These are phyloP conservation scores for Parmales sp. DNA, from an alignment of 108 stramenopile genomes.

Conservation along the genomic window DNA sequence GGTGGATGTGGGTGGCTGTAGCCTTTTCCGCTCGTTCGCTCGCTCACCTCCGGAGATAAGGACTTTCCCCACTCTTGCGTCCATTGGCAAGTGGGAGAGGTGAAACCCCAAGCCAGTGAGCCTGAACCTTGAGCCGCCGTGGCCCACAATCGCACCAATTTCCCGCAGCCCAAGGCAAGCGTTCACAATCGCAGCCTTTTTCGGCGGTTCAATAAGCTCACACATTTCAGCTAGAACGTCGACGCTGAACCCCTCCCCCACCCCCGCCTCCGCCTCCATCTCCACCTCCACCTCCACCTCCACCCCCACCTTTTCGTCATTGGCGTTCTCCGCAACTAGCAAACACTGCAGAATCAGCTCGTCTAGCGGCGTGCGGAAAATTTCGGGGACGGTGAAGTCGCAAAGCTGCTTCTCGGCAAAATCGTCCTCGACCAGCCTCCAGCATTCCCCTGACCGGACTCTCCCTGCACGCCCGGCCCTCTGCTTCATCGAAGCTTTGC, in stretches of 20 bases:
- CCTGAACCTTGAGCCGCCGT: constrained; percentile 23
- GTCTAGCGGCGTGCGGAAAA: constrained; percentile 71
- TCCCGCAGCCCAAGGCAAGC: constrained; percentile 51
- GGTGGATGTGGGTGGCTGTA: too few relatives aligned
- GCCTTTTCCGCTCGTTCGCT: too few relatives aligned
- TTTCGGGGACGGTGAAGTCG: constrained; percentile 60
- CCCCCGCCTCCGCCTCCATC: background rate
- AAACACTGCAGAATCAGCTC: constrained; percentile 63
- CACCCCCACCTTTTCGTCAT: constrained; percentile 15
- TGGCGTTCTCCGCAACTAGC: constrained; percentile 39
- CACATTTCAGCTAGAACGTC: constrained; percentile 41
- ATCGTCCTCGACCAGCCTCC: constrained; percentile 51
- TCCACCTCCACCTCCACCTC: background rate
- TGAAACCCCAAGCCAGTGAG: constrained; percentile 78
- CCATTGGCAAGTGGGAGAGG: constrained; percentile 67
- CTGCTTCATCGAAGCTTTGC: constrained; percentile 57
- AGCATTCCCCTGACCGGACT: constrained; percentile 61
- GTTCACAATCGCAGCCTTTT: constrained; percentile 29
- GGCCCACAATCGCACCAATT: constrained; percentile 41
- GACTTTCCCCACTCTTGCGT: constrained; percentile 64
- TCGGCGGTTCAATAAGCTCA: constrained; percentile 67
- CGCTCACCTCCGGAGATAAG: constrained; percentile 57
- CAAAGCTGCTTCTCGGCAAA: constrained; percentile 32
- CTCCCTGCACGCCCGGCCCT: constrained; percentile 83
- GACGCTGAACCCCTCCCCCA: constrained; percentile 13